Percentiles rank a stretch among this genome's conserved stretches.
These are phyloP conservation scores for Aureobasidium musti DNA, from an alignment of 2,329 filamentous ascomycete species.

Conservation along the genomic window DNA sequence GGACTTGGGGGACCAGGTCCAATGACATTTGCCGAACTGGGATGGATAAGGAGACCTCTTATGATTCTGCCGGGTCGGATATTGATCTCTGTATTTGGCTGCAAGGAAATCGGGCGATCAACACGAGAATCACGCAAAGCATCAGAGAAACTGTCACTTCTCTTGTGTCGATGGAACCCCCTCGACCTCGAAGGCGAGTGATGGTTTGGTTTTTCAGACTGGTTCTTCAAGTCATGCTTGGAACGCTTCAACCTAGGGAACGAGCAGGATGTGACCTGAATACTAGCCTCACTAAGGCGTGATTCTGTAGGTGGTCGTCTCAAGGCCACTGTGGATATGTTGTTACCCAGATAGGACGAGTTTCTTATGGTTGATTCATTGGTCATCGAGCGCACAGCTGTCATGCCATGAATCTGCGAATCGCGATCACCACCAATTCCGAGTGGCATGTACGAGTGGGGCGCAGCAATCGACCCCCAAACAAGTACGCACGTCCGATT, in stretches of 20 bases:
- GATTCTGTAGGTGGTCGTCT: slow-evolving; percentile 37
- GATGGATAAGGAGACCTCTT: slow-evolving; percentile 80
- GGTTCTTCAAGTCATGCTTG: slow-evolving; percentile 14
- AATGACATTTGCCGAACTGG: slow-evolving; percentile 78
- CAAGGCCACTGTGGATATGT: slow-evolving; percentile 2
- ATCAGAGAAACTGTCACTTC: slow-evolving; percentile 85
- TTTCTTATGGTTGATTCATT: slow-evolving; percentile 17
- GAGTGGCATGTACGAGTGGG: slow-evolving; percentile 8
- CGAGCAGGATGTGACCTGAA: slow-evolving; percentile 62
- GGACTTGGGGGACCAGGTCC: slow-evolving; percentile 53
- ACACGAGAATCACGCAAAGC: slow-evolving; percentile 70
- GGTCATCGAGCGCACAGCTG: slow-evolving; percentile 4
- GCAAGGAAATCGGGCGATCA: slow-evolving; percentile 50
- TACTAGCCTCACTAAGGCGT: slow-evolving; percentile 49
- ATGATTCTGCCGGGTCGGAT: slow-evolving; percentile 71
- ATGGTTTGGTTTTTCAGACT: neutral
- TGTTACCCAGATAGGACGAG: slow-evolving; percentile 17
- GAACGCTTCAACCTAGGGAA: slow-evolving; percentile 51
- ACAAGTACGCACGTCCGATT: slow-evolving; percentile 84
- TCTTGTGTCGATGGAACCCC: slow-evolving; percentile 65
- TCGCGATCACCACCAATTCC: neutral
- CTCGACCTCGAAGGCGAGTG: neutral
- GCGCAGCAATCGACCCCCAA: slow-evolving; percentile 75
- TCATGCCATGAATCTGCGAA: neutral
- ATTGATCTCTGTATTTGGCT: slow-evolving; percentile 36